Base-by-base conservation (phyloP, 768 basidiomycete genomes). In the Albatrellus ellisii region DNA sequence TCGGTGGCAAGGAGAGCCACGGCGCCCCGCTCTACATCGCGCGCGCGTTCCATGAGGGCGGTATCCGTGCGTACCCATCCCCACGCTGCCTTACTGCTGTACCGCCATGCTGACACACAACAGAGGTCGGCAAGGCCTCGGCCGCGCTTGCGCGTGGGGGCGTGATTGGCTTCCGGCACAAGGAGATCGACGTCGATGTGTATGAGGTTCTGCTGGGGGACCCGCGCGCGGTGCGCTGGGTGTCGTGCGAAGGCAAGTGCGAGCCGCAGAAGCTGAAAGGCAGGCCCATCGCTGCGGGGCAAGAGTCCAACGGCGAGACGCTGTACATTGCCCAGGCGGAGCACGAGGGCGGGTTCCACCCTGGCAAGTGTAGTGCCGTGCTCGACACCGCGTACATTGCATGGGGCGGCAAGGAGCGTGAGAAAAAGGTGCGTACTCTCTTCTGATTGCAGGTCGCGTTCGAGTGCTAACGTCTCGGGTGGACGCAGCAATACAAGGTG, bases 191-290 rank as follows among this genome's bases (percentile, higher is more conserved):
- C 2, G 82, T 77, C 26, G 69, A 66, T 22, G 66, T 63, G 26
- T 85, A 73, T 50, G 82, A 86, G 52, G 68, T 85, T 35, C 75
- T 86, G n/a, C 61, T 83, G 14, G 82, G 78, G 1, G 64, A 84
- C 52, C 59, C 64, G 48, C 57, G 55, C 3, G 76, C 65, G 20
- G 56, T 86, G 41, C 63, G 50, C 37, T 86, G 82, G 82, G 73
- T 79, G 0, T 46, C 63, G 37, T 49, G 57, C 37, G 57, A 58
- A 26, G 77, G 76, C 21, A 56, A 53, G 5, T 47, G 82, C 44
- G 63, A 73, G 40, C 43, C 72, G 26, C 34, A 52, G 1, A 42
- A 50, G 27, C 68, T 81, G 25, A 12, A 36, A 14, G 61, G 69
- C 36, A 58, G 46, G 4, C 79, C 78, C 1, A 77, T 86, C 26